Evolutionary conservation across 108 stramenopile genomes (phyloP).

Genomic region (Conticribra guillardii): DNA sequence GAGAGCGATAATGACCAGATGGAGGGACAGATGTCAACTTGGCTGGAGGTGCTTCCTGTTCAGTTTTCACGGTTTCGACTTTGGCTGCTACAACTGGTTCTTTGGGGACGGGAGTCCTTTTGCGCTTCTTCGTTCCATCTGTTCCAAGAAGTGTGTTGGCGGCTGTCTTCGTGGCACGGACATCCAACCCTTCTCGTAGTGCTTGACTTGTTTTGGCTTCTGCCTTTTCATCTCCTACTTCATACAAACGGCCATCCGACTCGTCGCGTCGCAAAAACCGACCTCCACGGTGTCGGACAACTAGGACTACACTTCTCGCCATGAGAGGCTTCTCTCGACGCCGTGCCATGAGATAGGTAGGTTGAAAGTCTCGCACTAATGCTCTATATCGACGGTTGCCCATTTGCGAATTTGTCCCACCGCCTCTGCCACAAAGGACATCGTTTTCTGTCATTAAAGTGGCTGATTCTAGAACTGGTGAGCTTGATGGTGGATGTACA

Average conservation of each 20-base stretch:
- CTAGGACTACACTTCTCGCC: constrained; percentile 83
- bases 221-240: constrained; percentile 88
- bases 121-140: constrained; percentile 32
- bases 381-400: constrained; percentile 86
- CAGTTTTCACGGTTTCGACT: background rate
- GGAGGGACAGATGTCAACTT: background rate
- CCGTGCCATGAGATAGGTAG: constrained; percentile 81
- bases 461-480: constrained; percentile 59
- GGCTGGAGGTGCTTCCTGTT: background rate
- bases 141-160: constrained; percentile 48
- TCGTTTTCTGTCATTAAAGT: constrained; percentile 72
- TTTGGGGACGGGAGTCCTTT: background rate
- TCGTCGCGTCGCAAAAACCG: constrained; percentile 85
- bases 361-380: constrained; percentile 86
- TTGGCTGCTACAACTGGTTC: background rate
- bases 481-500: constrained; percentile 52
- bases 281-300: constrained; percentile 83
- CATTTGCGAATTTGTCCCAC: constrained; percentile 89
- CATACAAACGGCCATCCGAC: constrained; percentile 69
- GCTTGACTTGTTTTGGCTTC: constrained; percentile 92
- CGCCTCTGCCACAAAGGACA: constrained; percentile 85
- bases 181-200: constrained; percentile 85
- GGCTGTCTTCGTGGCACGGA: constrained; percentile 77
- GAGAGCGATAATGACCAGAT: background rate
- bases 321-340: constrained; percentile 86